Evolutionary conservation across 306 rosid species (phyloP), one percentile per base, ranked within the genome.

Genomic region (Casuarina glauca): DNA sequence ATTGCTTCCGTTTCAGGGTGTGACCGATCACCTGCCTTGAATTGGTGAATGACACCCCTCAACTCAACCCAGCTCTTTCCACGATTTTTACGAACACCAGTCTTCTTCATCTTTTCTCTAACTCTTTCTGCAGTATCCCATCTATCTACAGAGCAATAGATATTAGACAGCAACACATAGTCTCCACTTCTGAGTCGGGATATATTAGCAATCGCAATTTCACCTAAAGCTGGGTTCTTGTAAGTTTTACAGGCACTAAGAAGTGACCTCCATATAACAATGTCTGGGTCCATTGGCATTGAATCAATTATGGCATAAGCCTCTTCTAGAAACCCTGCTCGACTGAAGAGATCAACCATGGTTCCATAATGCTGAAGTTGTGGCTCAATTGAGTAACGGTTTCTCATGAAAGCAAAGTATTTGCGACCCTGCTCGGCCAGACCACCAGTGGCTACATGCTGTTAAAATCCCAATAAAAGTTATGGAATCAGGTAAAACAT

Each of bases 21-120:
- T 13, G 91, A 85, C 69, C 74, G 84, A 73, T 88, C 87, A 75
- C 81, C 90, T 64, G 91, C 93, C 83, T 81, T 85, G 83, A 91
- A 91, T 72, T 45, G 87, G 61, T 89, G 89, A 81, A 89, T 76
- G 38, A 45, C 52, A 61, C 77, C 83, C 64, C 82, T 88, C 58
- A 88, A 79, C 82, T 91, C 94, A 70, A 86, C 74, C 93, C 94
- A 89, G 74, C 97, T 89, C 83, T 84, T 88, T 39, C 91, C 97
- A 32, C 82, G 73, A 19, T 41, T 86, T 84, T 91, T 91, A 44
- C 70, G 85, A 80, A 91, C 82, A 54, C 97, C 87, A 67, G 79
- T 74, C 67, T 6, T 76, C 75, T 79, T 86, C 92, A 89, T 89
- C 84, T 53, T 51, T 38, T 73, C 83, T 71, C 97, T 85, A 70